Evolutionary conservation across 148 eudicot species (phyloP), one percentile per base, ranked within the genome.

Genomic region (Silene conica): DNA sequence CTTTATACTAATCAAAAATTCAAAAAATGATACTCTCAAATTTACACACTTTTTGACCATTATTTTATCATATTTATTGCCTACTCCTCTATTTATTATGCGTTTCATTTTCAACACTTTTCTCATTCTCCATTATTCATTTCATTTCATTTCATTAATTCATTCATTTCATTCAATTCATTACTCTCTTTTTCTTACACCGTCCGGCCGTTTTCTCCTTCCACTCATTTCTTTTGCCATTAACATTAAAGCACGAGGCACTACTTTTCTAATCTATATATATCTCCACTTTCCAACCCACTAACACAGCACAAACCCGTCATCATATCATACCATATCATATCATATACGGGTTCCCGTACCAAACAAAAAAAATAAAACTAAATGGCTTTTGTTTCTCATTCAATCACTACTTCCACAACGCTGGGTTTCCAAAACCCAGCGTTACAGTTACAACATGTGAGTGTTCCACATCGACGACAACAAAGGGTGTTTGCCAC

Each of bases 401-500:
- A 68, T 23, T 46, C 48, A 10, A 22, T 50, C 8, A 50, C 31
- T 1, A 22, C 57, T 1, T 14, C 58, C 6, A 0, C 72, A 6
- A 13, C 72, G 0, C 31, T 69, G 22, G 13, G 38, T 0, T 6
- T 8, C 59, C 72, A 21, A 64, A 31, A 21, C 14, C 54, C 72
- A 1, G 20, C 6, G 2, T 3, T 23, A 15, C 14, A 3, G 22
- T 3, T 23, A 15, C 14, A 3, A 18, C 20, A 3, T 13, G n/a
- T 8, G 5, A 1, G 5, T 60, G 15, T 12, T 18, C 18, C 11
- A 19, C 18, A 18, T 0, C 54, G 72, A 14, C 9, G 15, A 8
- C 16, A n/a, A 8, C 16, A n/a, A 0, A 48, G 50, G 19, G 76
- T 83, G 70, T 54, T 15, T 0, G 85, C 84, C 2, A 46, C 86